A percentile compares a stretch with the other conserved stretches of the same genome.
phyloP scores from a whole-genome alignment of 1,284 basidiomycete species.

The Kalmanozyma brasiliensis region DNA sequence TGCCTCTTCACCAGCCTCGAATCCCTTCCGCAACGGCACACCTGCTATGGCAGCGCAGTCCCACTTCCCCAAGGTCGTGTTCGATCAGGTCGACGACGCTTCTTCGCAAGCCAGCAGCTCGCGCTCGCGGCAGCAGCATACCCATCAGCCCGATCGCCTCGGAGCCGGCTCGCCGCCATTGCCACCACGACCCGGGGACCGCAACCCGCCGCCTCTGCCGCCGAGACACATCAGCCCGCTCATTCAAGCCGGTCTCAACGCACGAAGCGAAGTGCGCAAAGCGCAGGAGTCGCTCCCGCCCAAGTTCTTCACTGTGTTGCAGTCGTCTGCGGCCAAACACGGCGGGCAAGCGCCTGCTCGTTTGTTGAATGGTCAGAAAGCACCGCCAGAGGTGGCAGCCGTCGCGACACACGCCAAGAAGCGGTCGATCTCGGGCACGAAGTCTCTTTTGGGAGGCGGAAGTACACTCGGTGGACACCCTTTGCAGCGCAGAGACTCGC shows the following conservation, averaged over 20 bases:
- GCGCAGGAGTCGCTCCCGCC: constrained; percentile 63
- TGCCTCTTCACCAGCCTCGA: constrained; percentile 52
- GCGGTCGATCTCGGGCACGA: constrained; percentile 49
- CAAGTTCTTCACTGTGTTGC: constrained; percentile 66
- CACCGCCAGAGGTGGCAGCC: constrained; percentile 48
- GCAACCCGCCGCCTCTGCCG: constrained; percentile 59
- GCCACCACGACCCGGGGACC: constrained; percentile 44
- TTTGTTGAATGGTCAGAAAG: constrained; percentile 56
- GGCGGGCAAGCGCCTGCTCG: constrained; percentile 33
- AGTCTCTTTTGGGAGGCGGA: constrained; percentile 31
- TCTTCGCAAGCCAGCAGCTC: constrained; percentile 45
- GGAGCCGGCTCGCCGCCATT: constrained; percentile 44
- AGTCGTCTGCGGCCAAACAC: constrained; percentile 50
- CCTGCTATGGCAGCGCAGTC: constrained; percentile 37
- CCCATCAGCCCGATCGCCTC: constrained; percentile 38
- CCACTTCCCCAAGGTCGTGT: constrained; percentile 43
- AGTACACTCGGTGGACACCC: constrained; percentile 29
- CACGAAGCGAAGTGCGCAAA: constrained; percentile 60
- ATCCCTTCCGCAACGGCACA: constrained; percentile 50
- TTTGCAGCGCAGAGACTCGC: constrained; percentile 40
- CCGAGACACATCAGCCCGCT: constrained; percentile 64
- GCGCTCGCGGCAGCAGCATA: constrained; percentile 30
- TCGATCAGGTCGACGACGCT: constrained; percentile 34
- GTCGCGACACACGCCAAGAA: constrained; percentile 46
- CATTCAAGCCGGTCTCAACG: constrained; percentile 66